Evolutionary conservation across 2,329 filamentous ascomycete species (phyloP).

Genomic region (Fusarium udum): DNA sequence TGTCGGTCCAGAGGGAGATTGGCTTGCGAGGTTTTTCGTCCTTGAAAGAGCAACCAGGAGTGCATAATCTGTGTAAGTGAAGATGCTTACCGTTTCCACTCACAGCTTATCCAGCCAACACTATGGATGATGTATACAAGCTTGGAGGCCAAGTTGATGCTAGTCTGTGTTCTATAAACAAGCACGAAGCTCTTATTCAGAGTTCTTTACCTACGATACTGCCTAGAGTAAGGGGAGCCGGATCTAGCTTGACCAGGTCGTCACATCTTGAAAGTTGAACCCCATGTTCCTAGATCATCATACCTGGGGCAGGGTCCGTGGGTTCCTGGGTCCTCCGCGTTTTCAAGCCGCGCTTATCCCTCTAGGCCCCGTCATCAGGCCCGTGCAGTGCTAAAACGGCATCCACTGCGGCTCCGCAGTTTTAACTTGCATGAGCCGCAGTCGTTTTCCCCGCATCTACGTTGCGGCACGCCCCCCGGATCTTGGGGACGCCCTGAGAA

Average conservation of each 20-base stretch:
- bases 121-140: conserved; percentile 5
- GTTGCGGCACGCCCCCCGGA: conserved; percentile 24
- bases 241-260: conserved; percentile 18
- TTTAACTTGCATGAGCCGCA: conserved; percentile 47
- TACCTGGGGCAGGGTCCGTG: conserved; percentile 37
- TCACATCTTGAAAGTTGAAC: conserved; percentile 18
- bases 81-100: conserved; percentile 29
- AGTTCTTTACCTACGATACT: not conserved
- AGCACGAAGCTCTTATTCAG: not conserved
- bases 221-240: conserved; percentile 2
- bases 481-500: conserved; percentile 26
- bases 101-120: conserved; percentile 5
- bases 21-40: conserved; percentile 2
- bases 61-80: conserved; percentile 9
- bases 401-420: conserved; percentile 45
- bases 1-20: conserved; percentile 28
- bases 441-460: conserved; percentile 43
- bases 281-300: conserved; percentile 14
- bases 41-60: not conserved
- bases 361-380: conserved; percentile 26
- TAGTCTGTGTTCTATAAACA: not conserved
- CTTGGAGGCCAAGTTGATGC: conserved; percentile 1
- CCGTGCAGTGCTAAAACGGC: conserved; percentile 27
- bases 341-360: conserved; percentile 37
- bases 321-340: conserved; percentile 39